phyloP scores from a whole-genome alignment of 768 basidiomycete genomes.

The Scleroderma bovista region DNA sequence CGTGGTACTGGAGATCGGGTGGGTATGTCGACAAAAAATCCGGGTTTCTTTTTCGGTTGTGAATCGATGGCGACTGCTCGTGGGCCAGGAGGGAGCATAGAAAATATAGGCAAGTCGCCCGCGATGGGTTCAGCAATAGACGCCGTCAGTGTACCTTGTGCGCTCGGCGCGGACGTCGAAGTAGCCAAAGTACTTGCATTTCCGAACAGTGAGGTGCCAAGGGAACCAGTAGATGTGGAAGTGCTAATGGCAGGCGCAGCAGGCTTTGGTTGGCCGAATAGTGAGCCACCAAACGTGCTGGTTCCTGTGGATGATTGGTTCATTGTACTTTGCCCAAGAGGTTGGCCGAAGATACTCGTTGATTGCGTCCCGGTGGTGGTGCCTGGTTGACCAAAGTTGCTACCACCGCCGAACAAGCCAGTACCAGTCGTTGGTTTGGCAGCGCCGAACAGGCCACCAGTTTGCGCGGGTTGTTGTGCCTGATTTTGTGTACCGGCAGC shows the following conservation, averaged over 20 bases:
- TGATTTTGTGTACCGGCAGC: slow-evolving; percentile 27
- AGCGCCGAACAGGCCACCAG: slow-evolving; percentile 21
- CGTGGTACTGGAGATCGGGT: slow-evolving; percentile 67
- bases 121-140: slow-evolving; percentile 86
- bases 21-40: slow-evolving; percentile 72
- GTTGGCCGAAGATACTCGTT: slow-evolving; percentile 45
- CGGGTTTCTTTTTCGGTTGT: slow-evolving; percentile 67
- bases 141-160: slow-evolving; percentile 64
- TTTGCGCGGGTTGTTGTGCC: slow-evolving; percentile 32
- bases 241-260: slow-evolving; percentile 43
- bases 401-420: slow-evolving; percentile 42
- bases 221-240: slow-evolving; percentile 34
- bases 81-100: slow-evolving; percentile 67
- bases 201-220: slow-evolving; percentile 39
- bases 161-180: slow-evolving; percentile 38
- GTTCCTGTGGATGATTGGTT: slow-evolving; percentile 33
- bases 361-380: slow-evolving; percentile 28
- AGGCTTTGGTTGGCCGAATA: slow-evolving; percentile 50
- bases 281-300: slow-evolving; percentile 33
- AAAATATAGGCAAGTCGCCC: slow-evolving; percentile 66
- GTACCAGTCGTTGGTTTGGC: slow-evolving; percentile 29
- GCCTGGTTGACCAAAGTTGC: slow-evolving; percentile 38
- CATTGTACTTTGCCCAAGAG: slow-evolving; percentile 38
- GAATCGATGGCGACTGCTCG: slow-evolving; percentile 57
- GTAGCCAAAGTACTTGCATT: slow-evolving; percentile 32